phyloP scores from a whole-genome alignment of 441 rosid species.

The Arabidopsis lyrata region DNA sequence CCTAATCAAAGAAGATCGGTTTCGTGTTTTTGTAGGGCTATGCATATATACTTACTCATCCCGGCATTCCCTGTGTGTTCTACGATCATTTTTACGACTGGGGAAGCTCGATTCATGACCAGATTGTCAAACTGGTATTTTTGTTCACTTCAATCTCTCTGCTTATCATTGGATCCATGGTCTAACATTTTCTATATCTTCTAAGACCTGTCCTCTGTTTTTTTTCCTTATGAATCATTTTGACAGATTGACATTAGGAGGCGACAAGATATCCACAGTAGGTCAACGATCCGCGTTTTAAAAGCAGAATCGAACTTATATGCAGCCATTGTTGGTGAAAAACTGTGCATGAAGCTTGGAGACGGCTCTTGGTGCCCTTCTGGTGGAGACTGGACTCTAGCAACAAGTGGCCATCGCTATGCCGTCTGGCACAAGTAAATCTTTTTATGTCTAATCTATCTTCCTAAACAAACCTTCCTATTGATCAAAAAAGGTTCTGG shows the following conservation, averaged over 20 bases:
- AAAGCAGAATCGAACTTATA: conserved; percentile 78
- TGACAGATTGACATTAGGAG: conserved; percentile 71
- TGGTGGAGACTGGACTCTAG: conserved; percentile 78
- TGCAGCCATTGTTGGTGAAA: conserved; percentile 77
- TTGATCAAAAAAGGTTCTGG: not conserved
- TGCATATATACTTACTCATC: conserved; percentile 88
- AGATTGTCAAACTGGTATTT: conserved; percentile 80
- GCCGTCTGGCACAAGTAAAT: conserved; percentile 85
- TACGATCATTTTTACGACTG: conserved; percentile 89
- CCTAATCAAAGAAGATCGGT: not conserved
- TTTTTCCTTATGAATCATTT: conserved; percentile 5
- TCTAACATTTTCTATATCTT: not conserved
- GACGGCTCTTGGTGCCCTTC: conserved; percentile 92
- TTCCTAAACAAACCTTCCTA: not conserved
- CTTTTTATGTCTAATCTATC: not conserved
- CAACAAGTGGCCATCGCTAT: conserved; percentile 74
- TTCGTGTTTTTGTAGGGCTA: conserved; percentile 64
- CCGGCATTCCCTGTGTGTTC: conserved; percentile 85
- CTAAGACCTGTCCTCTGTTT: not conserved
- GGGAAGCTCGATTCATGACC: conserved; percentile 70
- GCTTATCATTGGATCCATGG: not conserved
- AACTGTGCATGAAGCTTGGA: conserved; percentile 84
- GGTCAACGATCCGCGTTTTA: conserved; percentile 67
- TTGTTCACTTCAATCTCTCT: conserved; percentile 13
- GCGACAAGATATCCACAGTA: conserved; percentile 69